A percentile compares a stretch with the other conserved stretches of the same genome.
Evolutionary conservation across 2,329 filamentous ascomycete species (phyloP).

Genomic region (Pseudodiploospora longispora): DNA sequence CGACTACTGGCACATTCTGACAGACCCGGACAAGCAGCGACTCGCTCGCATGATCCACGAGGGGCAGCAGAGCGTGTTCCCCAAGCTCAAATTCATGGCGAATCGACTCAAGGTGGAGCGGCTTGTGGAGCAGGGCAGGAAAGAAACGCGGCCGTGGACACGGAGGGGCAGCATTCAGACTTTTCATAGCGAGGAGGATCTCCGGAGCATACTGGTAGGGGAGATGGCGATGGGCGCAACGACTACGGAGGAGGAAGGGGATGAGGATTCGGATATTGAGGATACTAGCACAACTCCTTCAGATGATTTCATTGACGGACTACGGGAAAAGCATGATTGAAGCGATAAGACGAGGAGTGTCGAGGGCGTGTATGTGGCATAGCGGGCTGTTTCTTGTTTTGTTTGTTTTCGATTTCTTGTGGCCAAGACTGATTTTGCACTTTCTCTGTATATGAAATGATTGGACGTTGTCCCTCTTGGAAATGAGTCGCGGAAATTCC

Average conservation of each 20-base stretch:
- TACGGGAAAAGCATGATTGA: slow-evolving; percentile 8
- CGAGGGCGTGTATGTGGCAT: too few species aligned
- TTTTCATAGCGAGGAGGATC: slow-evolving; percentile 53
- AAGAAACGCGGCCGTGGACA: slow-evolving; percentile 41
- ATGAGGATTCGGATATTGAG: slow-evolving; percentile 20
- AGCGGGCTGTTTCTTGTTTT: too few species aligned
- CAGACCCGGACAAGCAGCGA: slow-evolving; percentile 67
- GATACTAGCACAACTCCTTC: slow-evolving; percentile 2
- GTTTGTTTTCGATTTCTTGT: too few species aligned
- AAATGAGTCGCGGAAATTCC: too few species aligned
- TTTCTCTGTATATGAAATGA: too few species aligned
- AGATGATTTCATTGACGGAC: slow-evolving; percentile 12
- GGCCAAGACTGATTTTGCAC: too few species aligned
- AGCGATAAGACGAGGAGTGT: too few species aligned
- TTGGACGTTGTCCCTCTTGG: too few species aligned
- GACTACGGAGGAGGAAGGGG: slow-evolving; percentile 30
- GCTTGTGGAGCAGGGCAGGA: slow-evolving; percentile 50
- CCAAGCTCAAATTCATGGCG: slow-evolving; percentile 82
- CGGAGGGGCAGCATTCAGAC: slow-evolving; percentile 49
- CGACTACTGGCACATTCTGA: slow-evolving; percentile 81
- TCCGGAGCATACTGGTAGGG: slow-evolving; percentile 38
- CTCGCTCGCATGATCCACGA: slow-evolving; percentile 84
- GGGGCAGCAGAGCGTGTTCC: slow-evolving; percentile 82
- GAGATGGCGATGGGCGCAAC: slow-evolving; percentile 24
- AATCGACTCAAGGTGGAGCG: slow-evolving; percentile 83